Percentiles rank a stretch among this genome's conserved stretches.
Evolutionary conservation across 768 basidiomycete species (phyloP).

Genomic region (Lanmaoa rubissima): DNA sequence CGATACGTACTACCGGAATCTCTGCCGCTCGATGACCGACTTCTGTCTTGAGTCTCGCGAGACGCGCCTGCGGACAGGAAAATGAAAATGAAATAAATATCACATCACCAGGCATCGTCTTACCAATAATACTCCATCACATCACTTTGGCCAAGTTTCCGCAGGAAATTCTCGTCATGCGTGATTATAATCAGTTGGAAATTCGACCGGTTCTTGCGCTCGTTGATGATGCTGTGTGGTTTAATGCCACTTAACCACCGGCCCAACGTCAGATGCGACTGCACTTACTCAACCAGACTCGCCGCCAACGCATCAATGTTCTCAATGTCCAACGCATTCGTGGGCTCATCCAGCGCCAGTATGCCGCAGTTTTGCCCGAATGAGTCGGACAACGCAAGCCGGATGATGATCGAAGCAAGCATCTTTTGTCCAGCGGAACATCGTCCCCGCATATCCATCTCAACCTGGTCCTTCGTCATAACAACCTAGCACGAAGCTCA

Average conservation of each 20-base stretch:
- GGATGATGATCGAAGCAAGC: slow-evolving; percentile 96
- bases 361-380: slow-evolving; percentile 99
- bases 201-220: slow-evolving; percentile 83
- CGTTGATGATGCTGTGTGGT: slow-evolving; percentile 81
- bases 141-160: slow-evolving; percentile 83
- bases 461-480: slow-evolving; percentile 98
- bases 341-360: slow-evolving; percentile 95
- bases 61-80: slow-evolving; percentile 62
- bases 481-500: slow-evolving; percentile 64
- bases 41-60: slow-evolving; percentile 70
- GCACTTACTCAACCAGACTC: slow-evolving; percentile 84
- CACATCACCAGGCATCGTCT: not conserved
- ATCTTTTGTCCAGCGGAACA: slow-evolving; percentile 99
- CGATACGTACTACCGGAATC: slow-evolving; percentile 46
- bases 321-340: slow-evolving; percentile 93
- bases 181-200: slow-evolving; percentile 98
- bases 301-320: slow-evolving; percentile 93
- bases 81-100: not conserved
- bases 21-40: slow-evolving; percentile 70
- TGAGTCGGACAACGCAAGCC: slow-evolving; percentile 94
- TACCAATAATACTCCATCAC: slow-evolving; percentile 97
- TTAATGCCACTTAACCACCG: not conserved
- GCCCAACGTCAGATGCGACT: not conserved
- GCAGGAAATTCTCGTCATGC: slow-evolving; percentile 93
- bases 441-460: slow-evolving; percentile 99